These are phyloP conservation scores for Leptomonas pyrrhocoris DNA, from an alignment of 208 protist species.

Conservation along the genomic window DNA sequence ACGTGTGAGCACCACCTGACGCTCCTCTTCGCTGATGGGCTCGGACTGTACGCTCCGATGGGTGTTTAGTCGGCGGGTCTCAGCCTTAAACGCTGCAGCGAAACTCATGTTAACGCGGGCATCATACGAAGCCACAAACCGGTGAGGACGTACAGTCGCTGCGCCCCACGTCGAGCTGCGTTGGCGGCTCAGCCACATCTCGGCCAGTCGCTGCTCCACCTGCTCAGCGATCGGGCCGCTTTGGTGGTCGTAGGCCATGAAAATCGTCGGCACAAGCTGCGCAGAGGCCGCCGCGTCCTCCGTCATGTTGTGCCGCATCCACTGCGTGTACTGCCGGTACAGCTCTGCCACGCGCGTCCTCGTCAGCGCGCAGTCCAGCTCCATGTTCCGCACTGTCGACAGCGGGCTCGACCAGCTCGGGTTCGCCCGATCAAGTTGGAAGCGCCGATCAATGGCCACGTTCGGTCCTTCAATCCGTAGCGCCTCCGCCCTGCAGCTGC, in stretches of 20 bases:
- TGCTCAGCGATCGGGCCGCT: background rate
- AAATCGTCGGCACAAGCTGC: conserved; percentile 5
- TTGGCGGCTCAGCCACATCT: background rate
- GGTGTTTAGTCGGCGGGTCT: background rate
- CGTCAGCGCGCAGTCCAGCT: background rate
- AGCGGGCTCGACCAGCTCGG: conserved; percentile 3
- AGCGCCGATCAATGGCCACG: background rate
- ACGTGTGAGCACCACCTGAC: background rate
- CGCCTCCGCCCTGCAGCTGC: background rate
- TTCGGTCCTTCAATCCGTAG: background rate
- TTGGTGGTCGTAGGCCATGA: background rate
- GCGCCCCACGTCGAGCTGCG: background rate
- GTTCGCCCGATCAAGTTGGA: background rate
- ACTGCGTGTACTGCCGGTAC: conserved; percentile 8
- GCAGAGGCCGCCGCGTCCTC: background rate
- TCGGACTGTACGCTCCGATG: too few relatives aligned
- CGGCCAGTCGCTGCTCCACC: background rate
- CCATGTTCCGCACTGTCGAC: background rate
- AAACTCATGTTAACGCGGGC: background rate
- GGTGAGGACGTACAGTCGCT: background rate
- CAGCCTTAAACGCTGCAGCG: too few relatives aligned
- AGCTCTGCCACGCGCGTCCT: background rate
- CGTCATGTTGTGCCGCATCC: conserved; percentile 5
- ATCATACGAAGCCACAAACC: conserved; percentile 2
- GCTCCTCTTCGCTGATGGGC: background rate